Evolutionary conservation across 2,329 filamentous ascomycete genomes (phyloP).

Genomic region (Penicillium sp.): DNA sequence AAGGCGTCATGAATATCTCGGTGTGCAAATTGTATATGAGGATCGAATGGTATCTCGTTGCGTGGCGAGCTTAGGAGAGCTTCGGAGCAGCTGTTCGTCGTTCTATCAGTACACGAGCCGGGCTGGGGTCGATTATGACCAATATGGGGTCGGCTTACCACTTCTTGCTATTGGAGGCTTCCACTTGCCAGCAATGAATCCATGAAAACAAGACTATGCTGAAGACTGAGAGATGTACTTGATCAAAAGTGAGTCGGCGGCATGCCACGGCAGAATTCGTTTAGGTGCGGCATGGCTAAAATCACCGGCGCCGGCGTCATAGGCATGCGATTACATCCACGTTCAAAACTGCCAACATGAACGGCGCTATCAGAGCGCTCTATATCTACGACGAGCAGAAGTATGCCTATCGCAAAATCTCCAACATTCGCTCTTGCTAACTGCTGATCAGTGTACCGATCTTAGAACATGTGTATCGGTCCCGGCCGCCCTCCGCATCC

Average conservation of each 20-base stretch:
- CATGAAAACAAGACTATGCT: not conserved
- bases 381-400: conserved; percentile 97
- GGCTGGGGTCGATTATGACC: not conserved
- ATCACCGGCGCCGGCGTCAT: conserved; percentile 16
- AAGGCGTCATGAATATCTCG: conserved; percentile 34
- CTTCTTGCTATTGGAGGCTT: not conserved
- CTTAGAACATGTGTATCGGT: conserved; percentile 83
- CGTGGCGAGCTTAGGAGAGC: not conserved
- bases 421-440: conserved; percentile 1
- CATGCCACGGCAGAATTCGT: conserved; percentile 33
- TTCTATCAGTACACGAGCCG: not conserved
- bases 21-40: not conserved
- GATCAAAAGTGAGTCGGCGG: conserved; percentile 19
- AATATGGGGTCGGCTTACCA: not conserved
- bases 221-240: not conserved
- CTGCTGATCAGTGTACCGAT: conserved; percentile 63
- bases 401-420: conserved; percentile 48
- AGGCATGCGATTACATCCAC: conserved; percentile 12
- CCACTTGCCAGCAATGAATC: not conserved
- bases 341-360: conserved; percentile 57
- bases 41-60: not conserved
- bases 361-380: conserved; percentile 85
- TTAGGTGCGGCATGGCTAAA: not conserved
- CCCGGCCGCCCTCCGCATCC: conserved; percentile 70
- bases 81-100: not conserved